phyloP scores from a whole-genome alignment of 371 early-diverging fungal species.

The Syncephalastrum sp. region DNA sequence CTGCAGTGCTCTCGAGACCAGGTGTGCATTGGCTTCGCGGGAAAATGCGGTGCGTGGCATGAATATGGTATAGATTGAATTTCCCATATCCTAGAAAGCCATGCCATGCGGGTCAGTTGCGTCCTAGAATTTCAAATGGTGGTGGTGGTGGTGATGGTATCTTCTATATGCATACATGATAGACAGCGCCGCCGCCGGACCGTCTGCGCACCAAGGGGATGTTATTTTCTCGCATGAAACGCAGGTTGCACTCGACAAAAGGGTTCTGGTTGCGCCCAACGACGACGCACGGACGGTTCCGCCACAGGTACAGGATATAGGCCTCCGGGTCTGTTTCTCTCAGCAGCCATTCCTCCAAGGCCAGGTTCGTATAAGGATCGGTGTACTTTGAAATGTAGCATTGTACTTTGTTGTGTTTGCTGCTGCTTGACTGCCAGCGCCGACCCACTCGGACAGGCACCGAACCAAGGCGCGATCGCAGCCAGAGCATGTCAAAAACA shows the following conservation, averaged over 20 bases:
- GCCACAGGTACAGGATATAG: constrained; percentile 82
- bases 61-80: constrained; percentile 90
- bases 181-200: constrained; percentile 97
- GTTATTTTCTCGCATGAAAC: constrained; percentile 56
- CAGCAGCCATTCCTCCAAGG: constrained; percentile 90
- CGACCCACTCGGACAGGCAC: too few relatives aligned
- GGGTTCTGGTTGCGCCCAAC: constrained; percentile 97
- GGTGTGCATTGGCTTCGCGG: constrained; percentile 71
- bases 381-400: constrained; percentile 65
- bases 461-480: too few relatives aligned
- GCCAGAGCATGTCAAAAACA: too few relatives aligned
- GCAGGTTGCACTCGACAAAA: constrained; percentile 89
- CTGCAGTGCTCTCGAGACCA: constrained; percentile 78
- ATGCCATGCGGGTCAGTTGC: not conserved
- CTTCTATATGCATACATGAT: constrained; percentile 66
- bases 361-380: constrained; percentile 88
- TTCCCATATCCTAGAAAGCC: constrained; percentile 81
- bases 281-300: constrained; percentile 87
- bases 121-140: too few relatives aligned
- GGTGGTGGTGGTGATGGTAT: too few relatives aligned
- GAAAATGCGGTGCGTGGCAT: constrained; percentile 89
- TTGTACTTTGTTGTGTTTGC: constrained; percentile 25
- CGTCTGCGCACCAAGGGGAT: constrained; percentile 86
- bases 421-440: too few relatives aligned
- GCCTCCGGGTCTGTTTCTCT: constrained; percentile 63